These are phyloP conservation scores for Escovopsis sp. DNA, from an alignment of 2,329 filamentous ascomycete species.

Conservation along the genomic window DNA sequence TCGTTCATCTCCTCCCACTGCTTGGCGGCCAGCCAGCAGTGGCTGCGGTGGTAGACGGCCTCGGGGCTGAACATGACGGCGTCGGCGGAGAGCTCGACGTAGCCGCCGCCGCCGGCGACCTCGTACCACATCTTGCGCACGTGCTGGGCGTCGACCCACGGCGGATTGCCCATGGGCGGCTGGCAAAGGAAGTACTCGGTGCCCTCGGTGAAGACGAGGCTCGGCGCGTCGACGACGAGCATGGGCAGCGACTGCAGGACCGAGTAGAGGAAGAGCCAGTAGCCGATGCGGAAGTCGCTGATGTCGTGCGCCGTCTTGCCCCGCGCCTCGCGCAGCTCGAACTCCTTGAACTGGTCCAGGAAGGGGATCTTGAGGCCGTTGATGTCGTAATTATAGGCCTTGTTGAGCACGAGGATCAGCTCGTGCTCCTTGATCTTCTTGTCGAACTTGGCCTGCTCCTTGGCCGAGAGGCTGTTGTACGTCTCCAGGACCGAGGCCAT, in stretches of 20 bases:
- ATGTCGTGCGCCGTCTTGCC: slow-evolving; percentile 52
- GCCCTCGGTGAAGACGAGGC: slow-evolving; percentile 49
- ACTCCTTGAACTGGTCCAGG: slow-evolving; percentile 52
- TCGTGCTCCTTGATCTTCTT: slow-evolving; percentile 66
- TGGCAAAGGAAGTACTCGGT: slow-evolving; percentile 75
- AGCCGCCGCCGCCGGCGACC: slow-evolving; percentile 45
- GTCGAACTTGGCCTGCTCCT: slow-evolving; percentile 59
- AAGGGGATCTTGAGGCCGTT: slow-evolving; percentile 44
- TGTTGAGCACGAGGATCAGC: slow-evolving; percentile 58
- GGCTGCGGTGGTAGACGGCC: slow-evolving; percentile 42
- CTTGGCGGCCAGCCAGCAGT: slow-evolving; percentile 40
- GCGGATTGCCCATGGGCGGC: slow-evolving; percentile 53
- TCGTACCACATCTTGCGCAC: slow-evolving; percentile 60
- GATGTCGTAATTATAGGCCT: slow-evolving; percentile 66
- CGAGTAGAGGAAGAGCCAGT: slow-evolving; percentile 71
- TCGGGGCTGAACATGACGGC: slow-evolving; percentile 46
- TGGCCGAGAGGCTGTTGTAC: slow-evolving; percentile 47
- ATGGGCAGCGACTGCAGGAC: slow-evolving; percentile 65
- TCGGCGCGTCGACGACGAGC: slow-evolving; percentile 61
- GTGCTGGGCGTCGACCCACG: slow-evolving; percentile 54
- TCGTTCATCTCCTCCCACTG: slow-evolving; percentile 28
- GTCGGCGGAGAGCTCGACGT: slow-evolving; percentile 44
- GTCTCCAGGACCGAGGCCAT: slow-evolving; percentile 50
- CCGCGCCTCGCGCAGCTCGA: slow-evolving; percentile 53
- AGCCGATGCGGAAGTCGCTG: slow-evolving; percentile 54